These are phyloP conservation scores for Zygosaccharomyces siamensis DNA, from an alignment of 805 yeast genomes.

Conservation along the genomic window DNA sequence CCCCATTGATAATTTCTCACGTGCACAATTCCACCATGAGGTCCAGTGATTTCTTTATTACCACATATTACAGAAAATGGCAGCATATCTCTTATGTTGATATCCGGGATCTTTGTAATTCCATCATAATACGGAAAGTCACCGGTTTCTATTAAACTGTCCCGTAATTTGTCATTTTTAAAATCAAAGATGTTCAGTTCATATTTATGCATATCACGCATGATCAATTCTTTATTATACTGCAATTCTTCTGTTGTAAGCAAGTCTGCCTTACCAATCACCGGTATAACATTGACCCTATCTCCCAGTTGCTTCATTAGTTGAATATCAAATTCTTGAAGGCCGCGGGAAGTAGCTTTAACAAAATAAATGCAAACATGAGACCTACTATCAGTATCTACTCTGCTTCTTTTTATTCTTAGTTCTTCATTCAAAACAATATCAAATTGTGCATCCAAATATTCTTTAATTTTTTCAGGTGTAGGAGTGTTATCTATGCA, in stretches of 20 bases:
- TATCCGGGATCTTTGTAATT: slow-evolving; percentile 19
- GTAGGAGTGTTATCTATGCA: slow-evolving; percentile 58
- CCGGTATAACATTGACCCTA: slow-evolving; percentile 78
- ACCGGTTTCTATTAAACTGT: slow-evolving; percentile 27
- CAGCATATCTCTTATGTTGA: slow-evolving; percentile 42
- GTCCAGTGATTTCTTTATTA: slow-evolving; percentile 33
- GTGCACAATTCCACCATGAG: slow-evolving; percentile 37
- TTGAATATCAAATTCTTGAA: slow-evolving; percentile 49
- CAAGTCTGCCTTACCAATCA: slow-evolving; percentile 75
- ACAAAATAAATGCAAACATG: slow-evolving; percentile 77
- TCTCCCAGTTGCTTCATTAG: slow-evolving; percentile 65
- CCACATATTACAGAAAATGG: slow-evolving; percentile 70
- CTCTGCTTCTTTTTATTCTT: slow-evolving; percentile 66
- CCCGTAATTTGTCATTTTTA: slow-evolving; percentile 46
- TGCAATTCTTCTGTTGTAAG: slow-evolving; percentile 61
- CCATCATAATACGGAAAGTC: slow-evolving; percentile 26
- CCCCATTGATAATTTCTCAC: slow-evolving; percentile 69
- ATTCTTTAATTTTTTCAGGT: slow-evolving; percentile 47
- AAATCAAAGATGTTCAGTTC: slow-evolving; percentile 69
- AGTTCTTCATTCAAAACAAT: slow-evolving; percentile 68
- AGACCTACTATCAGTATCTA: slow-evolving; percentile 70
- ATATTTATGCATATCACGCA: slow-evolving; percentile 51
- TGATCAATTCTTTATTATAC: slow-evolving; percentile 49
- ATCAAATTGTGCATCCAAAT: slow-evolving; percentile 68
- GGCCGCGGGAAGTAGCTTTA: slow-evolving; percentile 50